Percentiles rank a stretch among this genome's conserved stretches.
Evolutionary conservation across 2,329 filamentous ascomycete species (phyloP).

Genomic region (Xylaria sp.): DNA sequence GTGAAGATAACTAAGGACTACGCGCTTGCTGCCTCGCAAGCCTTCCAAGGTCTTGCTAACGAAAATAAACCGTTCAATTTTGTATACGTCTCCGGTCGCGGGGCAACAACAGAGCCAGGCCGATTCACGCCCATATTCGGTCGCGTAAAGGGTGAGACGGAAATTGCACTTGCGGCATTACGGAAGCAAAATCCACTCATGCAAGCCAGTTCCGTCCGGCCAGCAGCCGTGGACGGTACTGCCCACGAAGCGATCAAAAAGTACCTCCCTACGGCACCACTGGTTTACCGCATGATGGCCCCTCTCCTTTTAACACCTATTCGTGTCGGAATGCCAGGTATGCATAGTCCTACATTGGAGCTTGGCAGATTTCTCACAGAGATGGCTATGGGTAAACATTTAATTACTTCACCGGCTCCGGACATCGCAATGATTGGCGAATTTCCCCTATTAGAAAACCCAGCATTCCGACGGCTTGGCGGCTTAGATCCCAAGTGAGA

Average conservation of each 20-base stretch:
- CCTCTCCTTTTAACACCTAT: slow-evolving; percentile 46
- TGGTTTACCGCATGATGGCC: slow-evolving; percentile 28
- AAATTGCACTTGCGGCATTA: slow-evolving; percentile 67
- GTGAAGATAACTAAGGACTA: slow-evolving; percentile 74
- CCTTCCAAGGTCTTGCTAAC: slow-evolving; percentile 51
- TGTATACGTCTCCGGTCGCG: slow-evolving; percentile 74
- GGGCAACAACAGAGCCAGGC: slow-evolving; percentile 67
- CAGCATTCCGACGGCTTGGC: slow-evolving; percentile 43
- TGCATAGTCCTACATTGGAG: slow-evolving; percentile 56
- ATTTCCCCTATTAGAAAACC: slow-evolving; percentile 48
- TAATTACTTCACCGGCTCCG: slow-evolving; percentile 37
- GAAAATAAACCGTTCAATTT: slow-evolving; percentile 69
- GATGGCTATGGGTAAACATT: slow-evolving; percentile 57
- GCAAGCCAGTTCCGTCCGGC: slow-evolving; percentile 66
- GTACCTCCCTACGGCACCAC: slow-evolving; percentile 53
- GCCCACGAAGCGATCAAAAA: slow-evolving; percentile 55
- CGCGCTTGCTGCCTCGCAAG: slow-evolving; percentile 62
- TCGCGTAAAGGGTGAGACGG: slow-evolving; percentile 73
- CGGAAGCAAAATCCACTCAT: slow-evolving; percentile 57
- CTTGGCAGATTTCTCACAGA: slow-evolving; percentile 58
- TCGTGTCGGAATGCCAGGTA: slow-evolving; percentile 29
- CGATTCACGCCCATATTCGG: slow-evolving; percentile 67
- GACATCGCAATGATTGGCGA: slow-evolving; percentile 45
- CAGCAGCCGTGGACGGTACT: slow-evolving; percentile 65
- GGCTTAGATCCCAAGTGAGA: slow-evolving; percentile 38